Evolutionary conservation across 2,329 filamentous ascomycete species (phyloP), one percentile per base, ranked within the genome.

Genomic region (Pochonia chlamydosporia): DNA sequence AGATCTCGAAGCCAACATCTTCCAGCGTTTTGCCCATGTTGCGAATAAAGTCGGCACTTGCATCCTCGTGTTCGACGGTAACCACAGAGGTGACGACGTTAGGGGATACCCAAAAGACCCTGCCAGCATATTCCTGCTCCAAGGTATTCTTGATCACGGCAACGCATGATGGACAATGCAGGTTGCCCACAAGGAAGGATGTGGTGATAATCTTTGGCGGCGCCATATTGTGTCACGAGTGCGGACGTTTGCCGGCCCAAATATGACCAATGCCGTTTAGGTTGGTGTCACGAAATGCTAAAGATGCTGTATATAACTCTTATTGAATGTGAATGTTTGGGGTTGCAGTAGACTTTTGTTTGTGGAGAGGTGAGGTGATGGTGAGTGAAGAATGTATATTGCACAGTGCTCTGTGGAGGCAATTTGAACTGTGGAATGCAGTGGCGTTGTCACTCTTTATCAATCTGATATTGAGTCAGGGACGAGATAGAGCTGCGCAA

Each of bases 151-250:
- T 74, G 59, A 90, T 88, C 54, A 76, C 73, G 30, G 78, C 76
- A 43, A 88, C 80, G 63, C 86, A 90, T 50, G 84, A 86, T 13
- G 85, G 82, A 67, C 86, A 89, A 66, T 90, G 86, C n/a, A 90
- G 73, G 63, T 90, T 89, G 52, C 76, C 79, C 55, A 90, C 71
- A 51, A 89, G 73, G 59, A 85, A 81, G 28, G 79, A 83, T 2
- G 79, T 84, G 11, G 73, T 77, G 49, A 71, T 63, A 49, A 63
- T 57, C 47, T 59, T 55, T 13, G 56, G 46, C 37, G 60, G 48
- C 21, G 59, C 44, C 57, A 67, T 67, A 52, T 35, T 55, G 50
- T 51, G 24, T n/a, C 26, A 43, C 48, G 31, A 16, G 44, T 31
- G 45, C 14, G 4, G 33, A 37, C 23, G 42, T 33, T 37, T 40